Base-by-base conservation (phyloP, 805 yeast species). In the Hagleromyces aurorensis region DNA sequence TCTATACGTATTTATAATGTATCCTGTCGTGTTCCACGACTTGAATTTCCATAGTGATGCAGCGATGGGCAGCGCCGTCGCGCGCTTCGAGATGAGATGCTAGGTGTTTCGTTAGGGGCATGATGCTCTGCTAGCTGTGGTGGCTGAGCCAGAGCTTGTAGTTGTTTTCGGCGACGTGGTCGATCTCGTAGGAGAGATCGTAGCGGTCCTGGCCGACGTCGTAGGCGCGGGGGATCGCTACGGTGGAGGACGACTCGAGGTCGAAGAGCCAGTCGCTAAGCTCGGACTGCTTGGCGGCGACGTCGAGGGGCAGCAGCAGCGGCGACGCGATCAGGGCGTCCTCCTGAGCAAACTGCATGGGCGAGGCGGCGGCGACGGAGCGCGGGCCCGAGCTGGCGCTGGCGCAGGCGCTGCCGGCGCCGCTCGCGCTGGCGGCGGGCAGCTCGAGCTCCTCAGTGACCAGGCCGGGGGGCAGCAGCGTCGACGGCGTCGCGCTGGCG, bases 71-170 rank as follows among this genome's bases (percentile, higher is more conserved):
- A n/a, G n/a, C n/a, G n/a, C n/a, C n/a, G n/a, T n/a, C n/a, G n/a
- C n/a, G n/a, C n/a, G n/a, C n/a, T n/a, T n/a, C n/a, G n/a, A n/a
- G n/a, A n/a, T n/a, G n/a, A n/a, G n/a, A n/a, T n/a, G n/a, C n/a
- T n/a, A n/a, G 29, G 11, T 17, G 18, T 4, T 11, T 7, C 13
- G 17, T 26, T 12, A 24, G 5, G 9, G 27, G 16, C n/a, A 10
- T 15, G n/a, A 14, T 17, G 5, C 13, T 12, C 18, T 13, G 30
- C 29, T 24, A 37, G n/a, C 34, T 35, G 25, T 37, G 38, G 26
- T 43, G 42, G 32, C 39, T 43, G 21, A 52, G 35, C 58, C 58
- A 52, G 15, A 51, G 30, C 29, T 47, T 50, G 33, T 52, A 52
- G 35, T 52, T 48, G 22, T 47, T 44, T 34, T 51, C 58, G 16